Conservation (phyloP, 1,139 yeast genomes). For the Eremothecium gossypii region DNA sequence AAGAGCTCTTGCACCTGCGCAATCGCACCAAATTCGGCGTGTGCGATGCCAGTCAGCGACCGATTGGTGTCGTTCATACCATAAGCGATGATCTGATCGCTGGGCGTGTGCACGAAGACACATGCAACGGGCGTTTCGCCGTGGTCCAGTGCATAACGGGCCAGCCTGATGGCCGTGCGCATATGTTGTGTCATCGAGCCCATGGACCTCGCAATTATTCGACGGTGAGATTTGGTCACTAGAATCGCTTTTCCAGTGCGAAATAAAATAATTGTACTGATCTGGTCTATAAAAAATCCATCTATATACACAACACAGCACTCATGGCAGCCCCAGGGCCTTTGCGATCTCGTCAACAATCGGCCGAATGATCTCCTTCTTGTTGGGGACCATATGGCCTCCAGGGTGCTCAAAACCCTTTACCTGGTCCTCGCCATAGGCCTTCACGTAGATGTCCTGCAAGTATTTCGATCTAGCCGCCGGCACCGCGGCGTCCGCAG, state of each 20-base stretch:
- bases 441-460: constrained; percentile 33
- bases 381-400: constrained; percentile 77
- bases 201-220: too few relatives aligned
- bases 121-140: constrained; percentile 74
- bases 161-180: constrained; percentile 44
- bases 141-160: constrained; percentile 43
- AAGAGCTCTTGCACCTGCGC: constrained; percentile 38
- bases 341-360: constrained; percentile 32
- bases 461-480: constrained; percentile 42
- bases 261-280: too few relatives aligned
- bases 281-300: too few relatives aligned
- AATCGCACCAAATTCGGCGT: constrained; percentile 85
- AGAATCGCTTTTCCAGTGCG: too few relatives aligned
- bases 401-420: constrained; percentile 65
- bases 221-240: too few relatives aligned
- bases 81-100: constrained; percentile 50
- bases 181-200: constrained; percentile 30
- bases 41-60: constrained; percentile 75
- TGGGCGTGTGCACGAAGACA: constrained; percentile 40
- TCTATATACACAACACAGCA: too few relatives aligned
- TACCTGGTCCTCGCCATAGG: constrained; percentile 28
- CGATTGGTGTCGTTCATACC: constrained; percentile 89
- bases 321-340: constrained; percentile 10
- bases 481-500: constrained; percentile 48
- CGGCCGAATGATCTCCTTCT: constrained; percentile 43